phyloP scores from a whole-genome alignment of 768 basidiomycete genomes.

The Lactarius sanguifluus region DNA sequence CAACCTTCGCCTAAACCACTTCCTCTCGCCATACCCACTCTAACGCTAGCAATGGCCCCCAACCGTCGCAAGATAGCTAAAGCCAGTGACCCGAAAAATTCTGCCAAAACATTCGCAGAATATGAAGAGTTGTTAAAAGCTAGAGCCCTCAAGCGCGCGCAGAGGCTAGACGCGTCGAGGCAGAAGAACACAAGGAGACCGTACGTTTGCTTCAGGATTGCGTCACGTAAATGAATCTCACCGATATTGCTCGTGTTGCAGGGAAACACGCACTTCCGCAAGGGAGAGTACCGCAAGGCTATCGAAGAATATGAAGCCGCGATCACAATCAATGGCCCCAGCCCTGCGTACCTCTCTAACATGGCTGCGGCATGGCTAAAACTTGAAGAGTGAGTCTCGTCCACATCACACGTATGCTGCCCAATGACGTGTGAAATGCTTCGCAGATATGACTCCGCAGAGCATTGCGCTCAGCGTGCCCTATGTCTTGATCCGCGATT shows the following conservation, averaged over 20 bases:
- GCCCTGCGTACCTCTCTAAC: conserved; percentile 43
- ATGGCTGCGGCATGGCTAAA: conserved; percentile 47
- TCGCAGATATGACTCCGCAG: neutral
- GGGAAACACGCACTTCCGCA: conserved; percentile 47
- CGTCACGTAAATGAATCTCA: neutral
- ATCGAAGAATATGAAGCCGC: conserved; percentile 45
- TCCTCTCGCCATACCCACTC: too few species aligned
- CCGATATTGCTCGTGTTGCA: conserved; percentile 24
- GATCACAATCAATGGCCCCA: conserved; percentile 39
- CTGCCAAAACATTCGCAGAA: neutral
- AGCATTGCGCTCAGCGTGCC: neutral
- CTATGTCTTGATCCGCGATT: conserved; percentile 33
- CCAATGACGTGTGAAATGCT: neutral
- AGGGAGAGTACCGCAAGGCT: conserved; percentile 40
- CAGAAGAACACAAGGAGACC: conserved; percentile 3
- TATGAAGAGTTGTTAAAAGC: neutral
- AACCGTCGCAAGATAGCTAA: neutral
- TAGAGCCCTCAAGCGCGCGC: conserved; percentile 1
- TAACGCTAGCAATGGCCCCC: neutral
- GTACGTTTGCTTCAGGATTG: neutral
- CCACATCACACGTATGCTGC: neutral
- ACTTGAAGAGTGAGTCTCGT: conserved; percentile 28
- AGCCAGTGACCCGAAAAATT: neutral
- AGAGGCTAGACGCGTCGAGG: neutral
- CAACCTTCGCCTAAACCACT: too few species aligned